phyloP scores from a whole-genome alignment of 495 filamentous ascomycete genomes.

The Trypethelium eluteriae region DNA sequence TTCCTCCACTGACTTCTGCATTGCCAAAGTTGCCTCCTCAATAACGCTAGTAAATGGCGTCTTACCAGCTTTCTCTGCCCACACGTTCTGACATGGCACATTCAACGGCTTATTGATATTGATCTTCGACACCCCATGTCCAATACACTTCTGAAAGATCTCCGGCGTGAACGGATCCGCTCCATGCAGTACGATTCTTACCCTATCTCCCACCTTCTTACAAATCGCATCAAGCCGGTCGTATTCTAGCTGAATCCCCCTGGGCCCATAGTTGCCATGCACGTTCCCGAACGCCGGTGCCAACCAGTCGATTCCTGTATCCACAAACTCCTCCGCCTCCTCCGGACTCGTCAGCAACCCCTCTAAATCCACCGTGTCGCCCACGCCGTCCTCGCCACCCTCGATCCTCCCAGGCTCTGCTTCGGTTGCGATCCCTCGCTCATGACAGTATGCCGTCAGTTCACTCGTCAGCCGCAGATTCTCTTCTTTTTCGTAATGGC shows the following conservation, averaged over 20 bases:
- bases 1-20: constrained; percentile 68
- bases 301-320: constrained; percentile 73
- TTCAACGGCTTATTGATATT: constrained; percentile 84
- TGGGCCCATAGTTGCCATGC: constrained; percentile 71
- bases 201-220: constrained; percentile 51
- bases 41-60: constrained; percentile 59
- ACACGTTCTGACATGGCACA: constrained; percentile 56
- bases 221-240: constrained; percentile 58
- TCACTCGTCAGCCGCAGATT: constrained; percentile 67
- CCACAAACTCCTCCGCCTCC: constrained; percentile 67
- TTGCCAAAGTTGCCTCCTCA: constrained; percentile 61
- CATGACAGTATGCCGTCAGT: constrained; percentile 63
- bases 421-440: constrained; percentile 66
- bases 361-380: constrained; percentile 66
- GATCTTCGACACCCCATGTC: constrained; percentile 62
- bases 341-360: constrained; percentile 69
- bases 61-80: constrained; percentile 60
- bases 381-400: constrained; percentile 76
- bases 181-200: constrained; percentile 68
- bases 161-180: constrained; percentile 65
- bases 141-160: constrained; percentile 62
- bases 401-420: constrained; percentile 78
- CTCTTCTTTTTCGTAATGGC: constrained; percentile 70
- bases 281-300: constrained; percentile 83
- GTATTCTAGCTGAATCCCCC: constrained; percentile 67